Percentiles rank a stretch among this genome's conserved stretches.
These are phyloP conservation scores for Begonia peltatifolia DNA, from an alignment of 306 rosid genomes.

Conservation along the genomic window DNA sequence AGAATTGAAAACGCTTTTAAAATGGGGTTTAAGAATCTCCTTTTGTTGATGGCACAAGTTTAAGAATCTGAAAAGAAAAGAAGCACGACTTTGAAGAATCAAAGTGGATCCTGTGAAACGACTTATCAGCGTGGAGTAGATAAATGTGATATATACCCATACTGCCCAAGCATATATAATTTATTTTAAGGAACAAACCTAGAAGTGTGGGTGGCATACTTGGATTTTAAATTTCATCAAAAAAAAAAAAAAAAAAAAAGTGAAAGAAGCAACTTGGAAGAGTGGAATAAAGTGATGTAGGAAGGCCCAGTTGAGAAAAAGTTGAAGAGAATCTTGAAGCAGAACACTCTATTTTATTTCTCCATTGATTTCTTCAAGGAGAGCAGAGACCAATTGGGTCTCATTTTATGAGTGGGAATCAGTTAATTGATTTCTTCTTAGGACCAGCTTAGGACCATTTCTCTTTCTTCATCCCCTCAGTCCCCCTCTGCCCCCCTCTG, in stretches of 20 bases:
- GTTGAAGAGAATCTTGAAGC: neutral
- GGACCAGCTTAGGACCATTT: neutral
- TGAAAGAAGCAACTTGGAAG: neutral
- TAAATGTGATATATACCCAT: too few relatives aligned
- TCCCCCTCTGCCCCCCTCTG: neutral
- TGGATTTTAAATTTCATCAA: neutral
- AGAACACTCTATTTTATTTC: neutral
- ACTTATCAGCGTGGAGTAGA: too few relatives aligned
- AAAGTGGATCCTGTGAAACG: neutral
- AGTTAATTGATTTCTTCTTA: neutral
- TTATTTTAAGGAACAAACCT: neutral
- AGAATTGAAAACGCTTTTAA: neutral
- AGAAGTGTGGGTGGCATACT: neutral
- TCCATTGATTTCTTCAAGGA: neutral
- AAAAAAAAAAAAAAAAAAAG: neutral
- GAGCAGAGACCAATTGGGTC: neutral
- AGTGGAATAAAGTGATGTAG: neutral
- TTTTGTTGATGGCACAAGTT: neutral
- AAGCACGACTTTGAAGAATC: neutral
- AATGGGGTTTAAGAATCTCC: neutral
- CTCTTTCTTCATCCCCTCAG: neutral
- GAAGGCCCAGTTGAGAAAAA: conserved; percentile 1
- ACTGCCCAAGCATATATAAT: neutral
- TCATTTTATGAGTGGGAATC: too few relatives aligned
- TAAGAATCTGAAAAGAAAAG: neutral